Conservation (phyloP, 768 basidiomycete species). For the Strobilomyces echinocephalus region DNA sequence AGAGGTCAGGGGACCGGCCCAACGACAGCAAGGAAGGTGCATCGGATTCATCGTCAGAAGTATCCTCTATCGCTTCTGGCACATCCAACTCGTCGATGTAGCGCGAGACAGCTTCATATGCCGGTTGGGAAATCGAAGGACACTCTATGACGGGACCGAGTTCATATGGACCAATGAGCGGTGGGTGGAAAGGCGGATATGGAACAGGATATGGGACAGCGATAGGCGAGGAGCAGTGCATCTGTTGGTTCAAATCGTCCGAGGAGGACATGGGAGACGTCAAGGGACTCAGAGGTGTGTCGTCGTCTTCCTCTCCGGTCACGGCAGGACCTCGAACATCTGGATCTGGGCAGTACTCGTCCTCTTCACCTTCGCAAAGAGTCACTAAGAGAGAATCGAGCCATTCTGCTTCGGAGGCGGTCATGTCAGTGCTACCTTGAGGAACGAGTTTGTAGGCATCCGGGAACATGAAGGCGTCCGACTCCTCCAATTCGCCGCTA, state of each 20-base stretch:
- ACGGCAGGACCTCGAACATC: conserved; percentile 45
- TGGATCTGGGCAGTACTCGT: conserved; percentile 46
- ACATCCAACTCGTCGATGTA: conserved; percentile 62
- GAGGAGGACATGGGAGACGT: conserved; percentile 73
- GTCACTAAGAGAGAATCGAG: conserved; percentile 75
- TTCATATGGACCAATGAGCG: conserved; percentile 50
- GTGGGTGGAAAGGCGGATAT: conserved; percentile 60
- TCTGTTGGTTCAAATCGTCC: conserved; percentile 57
- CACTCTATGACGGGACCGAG: conserved; percentile 41
- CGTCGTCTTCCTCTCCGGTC: conserved; percentile 59
- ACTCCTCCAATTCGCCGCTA: conserved; percentile 37
- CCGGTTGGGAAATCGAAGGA: conserved; percentile 35
- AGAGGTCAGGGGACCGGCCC: conserved; percentile 53
- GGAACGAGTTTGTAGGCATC: conserved; percentile 58
- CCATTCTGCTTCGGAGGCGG: conserved; percentile 71
- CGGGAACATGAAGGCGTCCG: conserved; percentile 76
- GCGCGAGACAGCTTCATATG: conserved; percentile 58
- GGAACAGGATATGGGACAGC: conserved; percentile 57
- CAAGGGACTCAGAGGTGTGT: conserved; percentile 50
- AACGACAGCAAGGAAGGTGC: conserved; percentile 57
- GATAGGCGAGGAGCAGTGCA: conserved; percentile 44
- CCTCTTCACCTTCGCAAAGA: conserved; percentile 67
- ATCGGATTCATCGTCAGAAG: conserved; percentile 83
- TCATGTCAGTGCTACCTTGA: conserved; percentile 28
- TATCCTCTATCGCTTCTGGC: conserved; percentile 80